Evolutionary conservation across 2,329 filamentous ascomycete species (phyloP), one percentile per base, ranked within the genome.

Genomic region (Verticillium nonalfalfae): DNA sequence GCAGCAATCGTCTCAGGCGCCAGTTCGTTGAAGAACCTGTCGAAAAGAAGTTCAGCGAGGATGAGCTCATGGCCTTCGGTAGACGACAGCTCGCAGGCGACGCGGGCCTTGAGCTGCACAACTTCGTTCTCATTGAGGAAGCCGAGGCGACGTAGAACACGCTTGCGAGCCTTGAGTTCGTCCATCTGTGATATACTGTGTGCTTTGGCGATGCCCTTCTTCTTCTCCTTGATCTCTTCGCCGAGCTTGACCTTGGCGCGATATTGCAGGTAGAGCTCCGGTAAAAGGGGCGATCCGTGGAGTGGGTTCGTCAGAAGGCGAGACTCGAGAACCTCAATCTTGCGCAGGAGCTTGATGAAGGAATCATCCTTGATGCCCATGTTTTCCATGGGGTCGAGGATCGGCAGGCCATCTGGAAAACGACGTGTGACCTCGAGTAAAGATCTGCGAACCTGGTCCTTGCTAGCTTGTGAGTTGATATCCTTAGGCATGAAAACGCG

Each of bases 121-220:
- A 99, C 93, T 73, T 98, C 95, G 59, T 87, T 85, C 63, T 98
- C 95, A 73, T 97, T 96, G 76, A 97, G 96, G 77, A 99, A 99
- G 4, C 91, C 92, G 11, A 99, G 85, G 60, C 95, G 91, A 56
- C 96, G 91, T 35, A 99, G 84, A 4, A 99, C 95, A 67, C 95
- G 90, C 80, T 97, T 99, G 64, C 95, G 89, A 65, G 91, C 93
- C 79, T 98, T 98, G 64, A 99, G 84, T 76, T 99, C 95, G 69
- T 99, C 95, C 65, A 98, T 83, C 74, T 99, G 94, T 62, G 95
- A 89, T 62, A 98, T 90, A 63, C 90, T 93, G 72, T 96, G 86
- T 0, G 93, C 93, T 66, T 90, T 89, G 26, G 85, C 81, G 64
- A 99, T 97, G 62, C 91, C 85, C 78, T 93, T 96, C 79, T 96